Conservation (phyloP, 257 asterid species). For the Craterostigma plantagineum region DNA sequence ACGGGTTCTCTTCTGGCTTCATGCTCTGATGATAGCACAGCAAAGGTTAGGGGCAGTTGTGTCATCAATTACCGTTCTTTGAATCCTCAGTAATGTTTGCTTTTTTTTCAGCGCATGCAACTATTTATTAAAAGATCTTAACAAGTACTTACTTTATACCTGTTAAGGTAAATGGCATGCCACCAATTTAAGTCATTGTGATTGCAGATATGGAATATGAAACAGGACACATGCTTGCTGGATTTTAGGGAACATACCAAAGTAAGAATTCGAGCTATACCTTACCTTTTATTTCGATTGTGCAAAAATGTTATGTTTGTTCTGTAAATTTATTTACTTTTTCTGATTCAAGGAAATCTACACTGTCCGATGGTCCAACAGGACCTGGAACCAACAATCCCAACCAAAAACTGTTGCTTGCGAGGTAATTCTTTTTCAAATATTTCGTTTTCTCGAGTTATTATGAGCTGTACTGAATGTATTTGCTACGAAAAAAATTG, state of each 20-base stretch:
- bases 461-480: no score
- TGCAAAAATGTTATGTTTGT: background rate
- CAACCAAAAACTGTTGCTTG: slow-evolving; percentile 17
- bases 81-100: background rate
- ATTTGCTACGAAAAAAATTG: no score
- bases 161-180: background rate
- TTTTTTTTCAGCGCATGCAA: background rate
- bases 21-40: slow-evolving; percentile 70
- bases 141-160: background rate
- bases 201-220: slow-evolving; percentile 61
- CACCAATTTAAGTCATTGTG: background rate
- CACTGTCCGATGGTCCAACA: slow-evolving; percentile 75
- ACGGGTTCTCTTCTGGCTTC: slow-evolving; percentile 57
- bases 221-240: slow-evolving; percentile 47
- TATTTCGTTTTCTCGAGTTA: no score
- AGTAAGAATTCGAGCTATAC: slow-evolving; percentile 14
- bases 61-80: background rate
- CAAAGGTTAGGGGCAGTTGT: slow-evolving; percentile 31
- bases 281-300: background rate
- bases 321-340: background rate
- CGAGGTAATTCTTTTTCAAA: slow-evolving; percentile 1
- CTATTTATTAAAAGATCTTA: no score
- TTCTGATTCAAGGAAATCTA: slow-evolving; percentile 38
- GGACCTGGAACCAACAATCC: slow-evolving; percentile 64
- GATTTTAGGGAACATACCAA: slow-evolving; percentile 52